These are phyloP conservation scores for Candida stauntonica DNA, from an alignment of 805 yeast genomes.

Conservation along the genomic window DNA sequence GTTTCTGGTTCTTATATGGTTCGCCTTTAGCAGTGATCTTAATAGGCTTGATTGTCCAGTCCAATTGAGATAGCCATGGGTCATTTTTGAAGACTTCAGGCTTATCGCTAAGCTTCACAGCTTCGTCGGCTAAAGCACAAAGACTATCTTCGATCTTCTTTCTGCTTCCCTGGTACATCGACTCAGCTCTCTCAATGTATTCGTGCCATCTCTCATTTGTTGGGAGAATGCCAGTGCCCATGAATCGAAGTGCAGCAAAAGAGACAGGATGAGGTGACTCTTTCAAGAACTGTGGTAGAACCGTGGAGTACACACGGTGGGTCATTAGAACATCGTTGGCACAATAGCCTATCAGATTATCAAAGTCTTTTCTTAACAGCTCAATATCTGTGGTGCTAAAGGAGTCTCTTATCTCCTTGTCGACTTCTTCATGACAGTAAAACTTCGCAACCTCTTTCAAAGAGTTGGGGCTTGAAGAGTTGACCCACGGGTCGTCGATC, in stretches of 20 bases:
- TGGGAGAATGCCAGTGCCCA: slow-evolving; percentile 75
- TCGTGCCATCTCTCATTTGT: slow-evolving; percentile 68
- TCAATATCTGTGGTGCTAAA: slow-evolving; percentile 54
- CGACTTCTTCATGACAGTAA: slow-evolving; percentile 65
- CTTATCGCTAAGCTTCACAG: slow-evolving; percentile 42
- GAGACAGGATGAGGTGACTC: slow-evolving; percentile 93
- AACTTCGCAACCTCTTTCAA: slow-evolving; percentile 73
- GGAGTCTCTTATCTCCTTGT: slow-evolving; percentile 62
- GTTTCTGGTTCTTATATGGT: slow-evolving; percentile 66
- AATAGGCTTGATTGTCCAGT: slow-evolving; percentile 71
- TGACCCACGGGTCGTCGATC: slow-evolving; percentile 80
- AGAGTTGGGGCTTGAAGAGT: slow-evolving; percentile 70
- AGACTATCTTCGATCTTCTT: slow-evolving; percentile 54
- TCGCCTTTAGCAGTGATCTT: slow-evolving; percentile 63
- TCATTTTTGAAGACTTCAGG: slow-evolving; percentile 48
- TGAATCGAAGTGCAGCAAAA: slow-evolving; percentile 75
- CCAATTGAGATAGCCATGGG: slow-evolving; percentile 88
- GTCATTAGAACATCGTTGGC: slow-evolving; percentile 81
- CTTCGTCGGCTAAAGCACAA: slow-evolving; percentile 52
- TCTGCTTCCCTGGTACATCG: slow-evolving; percentile 54
- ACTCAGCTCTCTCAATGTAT: slow-evolving; percentile 68
- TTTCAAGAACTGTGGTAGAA: slow-evolving; percentile 62
- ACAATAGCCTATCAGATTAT: slow-evolving; percentile 69
- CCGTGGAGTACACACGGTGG: slow-evolving; percentile 56
- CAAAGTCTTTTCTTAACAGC: slow-evolving; percentile 53